phyloP scores from a whole-genome alignment of 805 yeast genomes.

The Brettanomyces bruxellensis region DNA sequence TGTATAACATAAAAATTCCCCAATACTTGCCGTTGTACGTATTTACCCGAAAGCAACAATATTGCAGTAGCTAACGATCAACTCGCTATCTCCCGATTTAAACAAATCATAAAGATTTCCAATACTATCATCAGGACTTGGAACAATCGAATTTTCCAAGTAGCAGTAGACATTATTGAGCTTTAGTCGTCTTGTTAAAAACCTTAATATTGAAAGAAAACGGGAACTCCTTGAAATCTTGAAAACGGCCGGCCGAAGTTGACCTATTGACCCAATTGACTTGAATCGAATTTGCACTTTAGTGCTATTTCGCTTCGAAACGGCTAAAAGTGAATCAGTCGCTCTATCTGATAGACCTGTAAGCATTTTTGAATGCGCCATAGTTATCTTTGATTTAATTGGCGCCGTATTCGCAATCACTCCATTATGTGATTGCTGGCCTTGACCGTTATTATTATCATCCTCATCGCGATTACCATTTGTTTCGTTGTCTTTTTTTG shows the following conservation, averaged over 20 bases:
- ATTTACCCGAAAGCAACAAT: slow-evolving; percentile 38
- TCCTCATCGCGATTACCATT: background rate
- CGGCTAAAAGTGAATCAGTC: slow-evolving; percentile 14
- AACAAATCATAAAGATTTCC: slow-evolving; percentile 29
- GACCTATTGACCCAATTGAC: slow-evolving; percentile 48
- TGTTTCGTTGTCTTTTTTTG: background rate
- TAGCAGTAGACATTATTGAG: slow-evolving; percentile 29
- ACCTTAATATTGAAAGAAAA: slow-evolving; percentile 36
- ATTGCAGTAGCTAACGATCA: slow-evolving; percentile 37
- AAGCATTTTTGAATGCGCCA: slow-evolving; percentile 20
- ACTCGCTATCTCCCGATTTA: slow-evolving; percentile 26
- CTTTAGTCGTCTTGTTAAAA: slow-evolving; percentile 32
- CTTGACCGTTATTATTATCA: background rate
- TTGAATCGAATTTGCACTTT: slow-evolving; percentile 46
- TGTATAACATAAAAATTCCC: background rate
- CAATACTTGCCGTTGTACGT: background rate
- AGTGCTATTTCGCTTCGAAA: slow-evolving; percentile 8
- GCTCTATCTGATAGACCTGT: slow-evolving; percentile 16
- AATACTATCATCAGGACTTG: slow-evolving; percentile 34
- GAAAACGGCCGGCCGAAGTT: slow-evolving; percentile 41
- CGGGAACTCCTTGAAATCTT: slow-evolving; percentile 39
- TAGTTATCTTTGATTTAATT: slow-evolving; percentile 21
- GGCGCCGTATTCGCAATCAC: slow-evolving; percentile 10
- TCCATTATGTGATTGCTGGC: slow-evolving; percentile 1
- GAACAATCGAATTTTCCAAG: slow-evolving; percentile 36